Percentiles rank a stretch among this genome's conserved stretches.
phyloP scores from a whole-genome alignment of 169 alveolate genomes.

The Amoebophrya sp. region DNA sequence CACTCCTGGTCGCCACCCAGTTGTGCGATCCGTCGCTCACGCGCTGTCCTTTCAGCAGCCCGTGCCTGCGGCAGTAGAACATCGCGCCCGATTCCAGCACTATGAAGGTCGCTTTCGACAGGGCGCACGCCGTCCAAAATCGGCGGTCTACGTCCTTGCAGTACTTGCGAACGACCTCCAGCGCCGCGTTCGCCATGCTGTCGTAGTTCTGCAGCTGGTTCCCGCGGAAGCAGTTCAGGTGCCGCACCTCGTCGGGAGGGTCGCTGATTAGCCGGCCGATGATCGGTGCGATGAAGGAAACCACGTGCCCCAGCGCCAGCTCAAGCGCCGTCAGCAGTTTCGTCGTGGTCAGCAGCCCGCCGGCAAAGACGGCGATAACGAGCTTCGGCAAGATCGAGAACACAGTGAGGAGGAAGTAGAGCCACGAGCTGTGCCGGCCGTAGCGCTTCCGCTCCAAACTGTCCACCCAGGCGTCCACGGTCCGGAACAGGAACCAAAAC shows the following conservation, averaged over 20 bases:
- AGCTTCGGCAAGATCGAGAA: no score
- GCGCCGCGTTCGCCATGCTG: not conserved
- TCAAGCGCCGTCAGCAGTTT: not conserved
- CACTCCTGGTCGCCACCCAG: no score
- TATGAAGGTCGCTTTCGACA: not conserved
- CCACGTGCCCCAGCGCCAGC: not conserved
- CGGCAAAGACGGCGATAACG: not conserved
- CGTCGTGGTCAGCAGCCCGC: not conserved
- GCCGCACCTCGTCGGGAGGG: not conserved
- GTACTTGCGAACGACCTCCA: not conserved
- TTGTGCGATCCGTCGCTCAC: no score
- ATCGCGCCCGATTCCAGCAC: not conserved
- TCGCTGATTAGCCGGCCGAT: not conserved
- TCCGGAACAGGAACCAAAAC: not conserved
- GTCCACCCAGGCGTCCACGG: not conserved
- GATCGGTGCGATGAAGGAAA: not conserved
- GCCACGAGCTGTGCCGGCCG: not conserved
- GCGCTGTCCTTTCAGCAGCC: no score
- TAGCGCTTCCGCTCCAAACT: not conserved
- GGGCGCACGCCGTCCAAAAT: not conserved
- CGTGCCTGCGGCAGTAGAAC: not conserved
- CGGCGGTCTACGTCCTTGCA: not conserved
- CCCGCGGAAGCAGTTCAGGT: not conserved
- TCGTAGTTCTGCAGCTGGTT: not conserved
- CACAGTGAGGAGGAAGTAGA: not conserved